Conservation (phyloP, 2,329 filamentous ascomycete species). For the Ascochyta pisi region DNA sequence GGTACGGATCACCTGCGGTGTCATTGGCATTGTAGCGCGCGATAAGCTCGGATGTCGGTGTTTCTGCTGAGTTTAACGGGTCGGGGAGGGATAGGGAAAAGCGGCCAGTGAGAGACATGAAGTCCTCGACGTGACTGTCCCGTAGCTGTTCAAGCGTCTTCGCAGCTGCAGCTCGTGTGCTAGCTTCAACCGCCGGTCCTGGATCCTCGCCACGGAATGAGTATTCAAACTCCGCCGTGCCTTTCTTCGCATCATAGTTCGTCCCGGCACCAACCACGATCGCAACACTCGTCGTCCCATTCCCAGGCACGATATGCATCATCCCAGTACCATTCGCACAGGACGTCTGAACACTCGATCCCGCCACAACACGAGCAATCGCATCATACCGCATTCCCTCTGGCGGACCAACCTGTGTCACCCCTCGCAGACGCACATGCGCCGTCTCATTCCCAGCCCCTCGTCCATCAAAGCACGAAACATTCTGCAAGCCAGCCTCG, state of each 20-base stretch:
- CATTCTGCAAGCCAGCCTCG: conserved; percentile 33
- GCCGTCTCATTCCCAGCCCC: conserved; percentile 40
- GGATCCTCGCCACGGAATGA: conserved; percentile 60
- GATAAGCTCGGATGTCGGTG: conserved; percentile 49
- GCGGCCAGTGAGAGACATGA: conserved; percentile 45
- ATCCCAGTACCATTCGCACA: conserved; percentile 19
- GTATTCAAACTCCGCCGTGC: conserved; percentile 53
- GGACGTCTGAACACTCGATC: conserved; percentile 18
- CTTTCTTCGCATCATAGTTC: conserved; percentile 60
- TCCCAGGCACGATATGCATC: conserved; percentile 15
- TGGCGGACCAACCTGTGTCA: conserved; percentile 51
- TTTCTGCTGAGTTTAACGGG: conserved; percentile 47
- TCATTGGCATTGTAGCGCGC: conserved; percentile 35
- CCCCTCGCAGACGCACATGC: conserved; percentile 22
- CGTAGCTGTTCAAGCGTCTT: conserved; percentile 46
- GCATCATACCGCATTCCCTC: conserved; percentile 57
- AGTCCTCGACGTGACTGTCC: conserved; percentile 52
- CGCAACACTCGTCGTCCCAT: conserved; percentile 35
- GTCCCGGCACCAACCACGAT: conserved; percentile 56
- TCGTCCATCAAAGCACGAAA: conserved; percentile 43
- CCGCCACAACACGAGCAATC: conserved; percentile 40
- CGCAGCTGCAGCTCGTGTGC: conserved; percentile 42
- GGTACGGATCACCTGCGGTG: conserved; percentile 55
- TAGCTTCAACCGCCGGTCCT: conserved; percentile 44
- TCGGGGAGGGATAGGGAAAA: conserved; percentile 59